Base-by-base conservation (phyloP, 106 monocot species). In the Dactylorhiza incarnata region DNA sequence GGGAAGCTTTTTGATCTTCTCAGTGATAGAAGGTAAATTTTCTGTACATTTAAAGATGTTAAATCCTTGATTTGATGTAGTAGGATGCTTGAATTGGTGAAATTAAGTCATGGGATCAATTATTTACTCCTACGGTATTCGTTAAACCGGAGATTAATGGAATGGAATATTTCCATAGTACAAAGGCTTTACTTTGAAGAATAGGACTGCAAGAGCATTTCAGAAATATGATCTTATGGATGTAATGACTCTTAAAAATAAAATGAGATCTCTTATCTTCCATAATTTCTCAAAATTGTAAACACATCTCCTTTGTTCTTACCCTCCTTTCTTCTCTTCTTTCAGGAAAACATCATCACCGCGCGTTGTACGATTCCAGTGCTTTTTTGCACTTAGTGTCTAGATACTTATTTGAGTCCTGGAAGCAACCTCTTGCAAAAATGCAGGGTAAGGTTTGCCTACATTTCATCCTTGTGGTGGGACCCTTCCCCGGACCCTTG, bases 1-100 rank as follows among this genome's bases (percentile, higher is more conserved):
- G 94, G 94, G 48, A 94, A 94, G 73, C 88, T 94, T 69, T 94
- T 80, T 81, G 94, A 94, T 83, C 94, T 94, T 75, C 91, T 94
- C 16, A 80, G 85, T 71, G 94, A 94, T 45, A 90, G 88, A 81
- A 94, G 90, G 94, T 86, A 55, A 15, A 72, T 51, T 29, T 75
- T 19, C 22, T 75, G 13, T 75, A 6, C 37, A n/a, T 16, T 55
- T 8, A 56, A 52, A 56, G 55, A 52, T 29, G 16, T 29, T 68
- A 37, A 68, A 68, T 68, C 10, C 66, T 66, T 66, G 66, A 66
- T 24, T 66, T 23, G 4, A 5, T 11, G 6, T 7, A 24, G 25
- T 63, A 26, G 16, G 7, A 63, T 24, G 23, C 1, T 14, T 66
- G 66, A 37, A 37, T 58, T 22, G 5, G 4, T 58, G 7, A 22